Conservation (phyloP, 371 early-diverging fungal genomes). For the Zychaea mexicana region DNA sequence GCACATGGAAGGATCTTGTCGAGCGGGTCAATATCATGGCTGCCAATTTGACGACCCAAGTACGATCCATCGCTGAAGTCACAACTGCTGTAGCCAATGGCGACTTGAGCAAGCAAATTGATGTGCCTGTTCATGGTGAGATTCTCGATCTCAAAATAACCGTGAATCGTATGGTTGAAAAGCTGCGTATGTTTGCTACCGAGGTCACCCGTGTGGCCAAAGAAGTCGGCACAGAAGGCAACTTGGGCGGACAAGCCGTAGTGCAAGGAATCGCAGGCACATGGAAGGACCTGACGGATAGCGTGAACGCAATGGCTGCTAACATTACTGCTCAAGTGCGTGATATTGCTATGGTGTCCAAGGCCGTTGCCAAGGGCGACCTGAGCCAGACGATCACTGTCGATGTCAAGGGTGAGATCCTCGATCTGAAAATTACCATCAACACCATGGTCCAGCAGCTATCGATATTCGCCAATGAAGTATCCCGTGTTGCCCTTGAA, state of each 20-base stretch:
- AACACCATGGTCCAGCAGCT: constrained; percentile 23
- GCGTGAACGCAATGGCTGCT: constrained; percentile 55
- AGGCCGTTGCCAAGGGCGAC: constrained; percentile 61
- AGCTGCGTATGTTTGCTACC: constrained; percentile 40
- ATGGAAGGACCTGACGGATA: constrained; percentile 57
- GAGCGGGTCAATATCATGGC: constrained; percentile 65
- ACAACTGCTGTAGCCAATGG: constrained; percentile 55
- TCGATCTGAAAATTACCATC: constrained; percentile 22
- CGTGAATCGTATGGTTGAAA: constrained; percentile 52
- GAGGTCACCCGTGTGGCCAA: constrained; percentile 47
- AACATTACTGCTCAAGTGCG: constrained; percentile 57
- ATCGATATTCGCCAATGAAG: constrained; percentile 17
- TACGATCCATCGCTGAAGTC: constrained; percentile 56
- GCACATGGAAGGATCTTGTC: constrained; percentile 67
- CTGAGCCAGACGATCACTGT: constrained; percentile 64
- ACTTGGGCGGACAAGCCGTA: constrained; percentile 41
- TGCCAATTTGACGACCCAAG: constrained; percentile 58
- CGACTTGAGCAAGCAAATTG: constrained; percentile 49
- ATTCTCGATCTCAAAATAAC: constrained; percentile 40
- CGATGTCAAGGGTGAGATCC: constrained; percentile 33
- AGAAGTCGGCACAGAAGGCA: constrained; percentile 58
- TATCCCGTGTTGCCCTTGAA: constrained; percentile 33
- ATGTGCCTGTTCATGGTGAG: constrained; percentile 37
- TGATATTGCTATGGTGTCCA: constrained; percentile 57
- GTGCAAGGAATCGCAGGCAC: constrained; percentile 49